These are phyloP conservation scores for Sordaria brevicollis DNA, from an alignment of 495 filamentous ascomycete genomes.

Conservation along the genomic window DNA sequence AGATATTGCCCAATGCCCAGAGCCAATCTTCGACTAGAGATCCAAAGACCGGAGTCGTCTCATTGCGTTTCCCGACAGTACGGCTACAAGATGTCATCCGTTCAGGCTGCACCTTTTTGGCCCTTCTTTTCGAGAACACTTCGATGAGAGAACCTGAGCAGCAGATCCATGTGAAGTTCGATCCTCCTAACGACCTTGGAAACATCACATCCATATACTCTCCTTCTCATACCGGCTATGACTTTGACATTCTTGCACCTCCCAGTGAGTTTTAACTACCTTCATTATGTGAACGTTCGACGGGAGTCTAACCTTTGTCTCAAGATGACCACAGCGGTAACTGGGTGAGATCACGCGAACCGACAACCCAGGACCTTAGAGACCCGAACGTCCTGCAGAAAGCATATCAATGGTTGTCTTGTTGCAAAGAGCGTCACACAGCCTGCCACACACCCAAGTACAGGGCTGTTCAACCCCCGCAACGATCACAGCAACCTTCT, in stretches of 20 bases:
- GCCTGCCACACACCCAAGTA: neutral
- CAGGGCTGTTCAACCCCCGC: neutral
- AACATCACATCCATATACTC: neutral
- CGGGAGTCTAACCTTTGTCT: neutral
- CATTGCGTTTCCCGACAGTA: neutral
- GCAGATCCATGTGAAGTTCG: neutral
- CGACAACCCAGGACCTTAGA: neutral
- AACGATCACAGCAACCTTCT: neutral
- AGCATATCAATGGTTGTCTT: neutral
- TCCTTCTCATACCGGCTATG: neutral
- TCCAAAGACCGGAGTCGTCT: neutral
- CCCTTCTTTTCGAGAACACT: neutral
- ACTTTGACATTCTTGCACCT: neutral
- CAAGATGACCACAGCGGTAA: neutral
- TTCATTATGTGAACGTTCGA: neutral
- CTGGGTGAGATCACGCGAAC: neutral
- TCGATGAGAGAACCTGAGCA: neutral
- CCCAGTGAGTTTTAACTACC: neutral
- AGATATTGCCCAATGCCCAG: neutral
- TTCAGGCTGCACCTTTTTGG: neutral
- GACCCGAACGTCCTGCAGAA: neutral
- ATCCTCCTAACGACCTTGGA: neutral
- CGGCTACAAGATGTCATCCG: neutral
- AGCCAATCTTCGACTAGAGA: neutral
- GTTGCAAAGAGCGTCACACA: neutral